These are phyloP conservation scores for Rubus parviflorus DNA, from an alignment of 306 rosid genomes.

Conservation along the genomic window DNA sequence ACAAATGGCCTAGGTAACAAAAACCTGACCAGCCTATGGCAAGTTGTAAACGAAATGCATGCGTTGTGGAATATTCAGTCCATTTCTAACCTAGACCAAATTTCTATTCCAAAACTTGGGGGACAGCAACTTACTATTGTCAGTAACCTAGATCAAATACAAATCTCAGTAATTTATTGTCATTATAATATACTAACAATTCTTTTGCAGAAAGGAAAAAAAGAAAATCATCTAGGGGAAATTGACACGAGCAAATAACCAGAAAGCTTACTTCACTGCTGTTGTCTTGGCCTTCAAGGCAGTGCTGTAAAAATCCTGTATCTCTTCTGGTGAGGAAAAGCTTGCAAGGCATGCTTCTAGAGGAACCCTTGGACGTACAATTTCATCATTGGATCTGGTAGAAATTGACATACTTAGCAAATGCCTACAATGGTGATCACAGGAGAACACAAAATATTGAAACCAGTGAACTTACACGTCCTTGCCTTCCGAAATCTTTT, in stretches of 20 bases:
- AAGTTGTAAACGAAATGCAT: conserved; percentile 2
- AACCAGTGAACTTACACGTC: conserved; percentile 67
- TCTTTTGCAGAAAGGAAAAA: neutral
- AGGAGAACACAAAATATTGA: conserved; percentile 16
- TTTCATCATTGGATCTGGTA: conserved; percentile 64
- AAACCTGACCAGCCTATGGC: neutral
- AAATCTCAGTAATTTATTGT: neutral
- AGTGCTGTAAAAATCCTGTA: conserved; percentile 88
- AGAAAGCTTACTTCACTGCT: conserved; percentile 73
- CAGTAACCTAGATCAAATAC: no score
- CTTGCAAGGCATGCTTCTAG: conserved; percentile 86
- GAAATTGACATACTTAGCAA: conserved; percentile 38
- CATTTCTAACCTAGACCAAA: neutral
- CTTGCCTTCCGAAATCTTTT: conserved; percentile 76
- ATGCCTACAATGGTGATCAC: conserved; percentile 9
- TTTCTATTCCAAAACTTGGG: neutral
- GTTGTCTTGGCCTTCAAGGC: conserved; percentile 85
- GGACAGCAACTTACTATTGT: neutral
- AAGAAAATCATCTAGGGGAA: neutral
- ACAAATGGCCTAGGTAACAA: neutral
- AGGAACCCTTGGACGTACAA: conserved; percentile 97
- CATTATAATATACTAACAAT: neutral
- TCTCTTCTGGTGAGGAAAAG: conserved; percentile 90
- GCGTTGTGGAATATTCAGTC: neutral
- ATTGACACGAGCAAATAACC: conserved; percentile 11